Evolutionary conservation across 306 rosid species (phyloP), one percentile per base, ranked within the genome.

Genomic region (Castanea sativa): DNA sequence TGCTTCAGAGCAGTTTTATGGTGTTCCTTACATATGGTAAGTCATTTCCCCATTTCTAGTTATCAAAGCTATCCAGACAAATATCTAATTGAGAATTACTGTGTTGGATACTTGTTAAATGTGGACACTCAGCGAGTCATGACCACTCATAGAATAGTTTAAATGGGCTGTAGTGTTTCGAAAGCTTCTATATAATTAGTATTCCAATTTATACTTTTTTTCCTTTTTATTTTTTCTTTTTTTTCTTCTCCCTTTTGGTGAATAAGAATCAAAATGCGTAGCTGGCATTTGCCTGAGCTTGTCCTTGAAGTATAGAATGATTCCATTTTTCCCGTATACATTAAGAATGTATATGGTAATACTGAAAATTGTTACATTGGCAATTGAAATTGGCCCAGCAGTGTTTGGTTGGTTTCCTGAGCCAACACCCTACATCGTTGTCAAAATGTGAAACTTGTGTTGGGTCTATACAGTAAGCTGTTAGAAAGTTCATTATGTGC

Each of bases 11-110:
- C 98, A 94, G 82, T 94, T 92, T 80, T 94, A 94, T 73, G 97
- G 96, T 59, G 91, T 86, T 76, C 98, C 98, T 76, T 92, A 90
- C 85, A 88, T 94, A 86, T 94, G 98, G 97, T 85, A 93, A 89
- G 98, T 89, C 78, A 33, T 75, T 74, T 58, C 57, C 77, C 29
- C 74, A 35, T 78, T 69, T 55, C 68, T 80, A 49, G 68, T 65
- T 77, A 69, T 75, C 58, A 52, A 55, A 78, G 68, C 69, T 67
- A 67, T 19, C 1, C 35, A 67, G 72, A 67, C 15, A 16, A 67
- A 33, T 67, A 15, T 19, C 27, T 67, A 67, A 18, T 19, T 67
- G 27, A 65, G 71, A 32, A 32, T 6, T 8, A 65, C 23, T 16
- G 8, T 65, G 23, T 33, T 20, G 16, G 43, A 63, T 29, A 30